Percentiles rank a stretch among this genome's conserved stretches.
Evolutionary conservation across 768 basidiomycete genomes (phyloP).

Genomic region (Zangia roseola): DNA sequence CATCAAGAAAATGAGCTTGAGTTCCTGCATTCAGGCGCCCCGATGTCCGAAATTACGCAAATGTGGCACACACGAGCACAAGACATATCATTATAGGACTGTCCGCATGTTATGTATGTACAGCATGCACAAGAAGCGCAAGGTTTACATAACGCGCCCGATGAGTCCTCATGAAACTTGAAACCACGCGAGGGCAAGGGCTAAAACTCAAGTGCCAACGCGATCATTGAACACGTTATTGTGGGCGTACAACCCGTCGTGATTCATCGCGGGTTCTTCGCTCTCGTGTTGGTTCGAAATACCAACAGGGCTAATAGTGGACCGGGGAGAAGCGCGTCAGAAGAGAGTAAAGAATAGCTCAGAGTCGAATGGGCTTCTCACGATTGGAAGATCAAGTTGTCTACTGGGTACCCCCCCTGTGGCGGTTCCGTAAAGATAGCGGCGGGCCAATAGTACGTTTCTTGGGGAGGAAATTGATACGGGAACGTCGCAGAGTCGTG

Average conservation of each 20-base stretch:
- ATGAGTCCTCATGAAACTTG: background rate
- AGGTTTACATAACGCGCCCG: slow-evolving; percentile 5
- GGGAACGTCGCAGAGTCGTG: slow-evolving; percentile 1
- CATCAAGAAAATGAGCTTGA: slow-evolving; percentile 12
- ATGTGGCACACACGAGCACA: slow-evolving; percentile 25
- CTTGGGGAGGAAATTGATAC: slow-evolving; percentile 1
- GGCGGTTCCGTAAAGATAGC: background rate
- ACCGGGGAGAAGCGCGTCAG: slow-evolving; percentile 2
- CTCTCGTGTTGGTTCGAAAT: slow-evolving; percentile 1
- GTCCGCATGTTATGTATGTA: background rate
- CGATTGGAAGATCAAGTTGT: slow-evolving; percentile 2
- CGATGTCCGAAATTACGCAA: slow-evolving; percentile 17
- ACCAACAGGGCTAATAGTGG: background rate
- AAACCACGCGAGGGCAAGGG: background rate
- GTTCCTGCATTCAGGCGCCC: background rate
- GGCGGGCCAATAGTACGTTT: background rate
- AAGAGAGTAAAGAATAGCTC: background rate
- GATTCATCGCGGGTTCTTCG: slow-evolving; percentile 10
- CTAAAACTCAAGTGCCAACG: slow-evolving; percentile 6
- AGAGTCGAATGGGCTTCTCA: slow-evolving; percentile 3
- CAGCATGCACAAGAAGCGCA: background rate
- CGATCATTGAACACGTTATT: slow-evolving; percentile 11
- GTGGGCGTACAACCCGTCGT: slow-evolving; percentile 7
- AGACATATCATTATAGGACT: slow-evolving; percentile 7
- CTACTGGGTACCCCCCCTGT: slow-evolving; percentile 7